Base-by-base conservation (phyloP, 768 basidiomycete genomes). In the Hericium rajendrae region DNA sequence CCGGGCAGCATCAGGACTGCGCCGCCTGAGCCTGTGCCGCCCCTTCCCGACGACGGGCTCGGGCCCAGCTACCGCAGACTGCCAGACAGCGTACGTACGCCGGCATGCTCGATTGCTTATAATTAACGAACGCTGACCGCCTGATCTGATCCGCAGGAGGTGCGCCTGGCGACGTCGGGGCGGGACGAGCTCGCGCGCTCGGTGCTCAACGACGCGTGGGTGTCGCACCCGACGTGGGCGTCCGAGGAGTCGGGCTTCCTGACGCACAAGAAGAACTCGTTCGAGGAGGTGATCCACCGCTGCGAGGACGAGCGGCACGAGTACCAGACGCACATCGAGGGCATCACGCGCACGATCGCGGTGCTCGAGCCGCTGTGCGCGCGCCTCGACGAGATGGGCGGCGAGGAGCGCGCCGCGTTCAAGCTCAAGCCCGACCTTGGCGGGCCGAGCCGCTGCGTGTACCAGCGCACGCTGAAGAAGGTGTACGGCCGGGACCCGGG, bases 231-330 rank as follows among this genome's bases (percentile, higher is more conserved):
- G 3, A 95, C 94, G 1, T 97, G 94, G 91, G 93, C 93, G 9
- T 94, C 93, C 20, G 95, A 98, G 68, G 94, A 95, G 67, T 83
- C 94, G 1, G 94, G 91, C 10, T 97, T 97, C 64, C 82, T 92
- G 61, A 79, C 94, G 6, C 91, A 97, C 71, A 95, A 97, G 77
- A 97, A 97, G 76, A 99, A 97, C 68, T 79, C 83, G 5, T 97
- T 88, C 69, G 97, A 99, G 70, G 95, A 97, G 66, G 89, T 91
- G 0, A 76, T 98, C 57, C 94, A 98, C 74, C 92, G 92, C 72
- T 88, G 92, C 65, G 97, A 99, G 71, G 95, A 99, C 70, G 97
- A 99, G 70, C 84, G 97, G 28, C 93, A 97, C 71, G 95, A 98
- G 71, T 98, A 92, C 69, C 94, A 97, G 64, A 94, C 94, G 59